Percentiles rank a stretch among this genome's conserved stretches.
Evolutionary conservation across 1,284 basidiomycete genomes (phyloP).

Genomic region (Puccinia horiana): DNA sequence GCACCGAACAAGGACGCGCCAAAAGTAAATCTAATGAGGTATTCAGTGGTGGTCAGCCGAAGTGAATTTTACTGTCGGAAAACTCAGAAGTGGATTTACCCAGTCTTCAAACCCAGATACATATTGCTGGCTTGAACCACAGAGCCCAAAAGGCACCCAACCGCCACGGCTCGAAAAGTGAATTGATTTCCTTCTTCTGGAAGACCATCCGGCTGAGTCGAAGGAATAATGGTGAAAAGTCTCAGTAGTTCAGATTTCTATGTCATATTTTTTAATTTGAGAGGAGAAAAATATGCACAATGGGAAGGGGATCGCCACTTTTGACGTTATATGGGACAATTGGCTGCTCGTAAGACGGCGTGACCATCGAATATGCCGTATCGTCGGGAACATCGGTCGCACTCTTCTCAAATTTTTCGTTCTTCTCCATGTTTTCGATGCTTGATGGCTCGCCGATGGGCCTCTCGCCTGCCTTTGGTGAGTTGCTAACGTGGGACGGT

Average conservation of each 20-base stretch:
- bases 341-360: neutral
- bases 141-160: slow-evolving; percentile 67
- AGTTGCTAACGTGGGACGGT: no score
- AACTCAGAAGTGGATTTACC: slow-evolving; percentile 22
- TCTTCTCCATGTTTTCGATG: slow-evolving; percentile 2
- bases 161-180: slow-evolving; percentile 66
- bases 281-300: slow-evolving; percentile 7
- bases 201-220: slow-evolving; percentile 57
- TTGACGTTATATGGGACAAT: slow-evolving; percentile 37
- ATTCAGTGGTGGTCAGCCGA: neutral
- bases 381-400: neutral
- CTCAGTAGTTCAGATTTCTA: neutral
- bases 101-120: slow-evolving; percentile 69
- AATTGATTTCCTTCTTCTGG: slow-evolving; percentile 65
- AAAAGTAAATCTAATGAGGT: slow-evolving; percentile 64
- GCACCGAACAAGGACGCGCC: slow-evolving; percentile 68
- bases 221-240: neutral
- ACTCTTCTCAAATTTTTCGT: neutral
- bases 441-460: neutral
- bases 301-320: slow-evolving; percentile 40
- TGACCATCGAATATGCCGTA: neutral
- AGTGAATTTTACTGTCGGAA: slow-evolving; percentile 45
- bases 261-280: neutral
- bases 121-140: slow-evolving; percentile 69
- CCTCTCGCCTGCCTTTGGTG: neutral